phyloP scores from a whole-genome alignment of 139 green algal species.

The Asterochloris sp. region DNA sequence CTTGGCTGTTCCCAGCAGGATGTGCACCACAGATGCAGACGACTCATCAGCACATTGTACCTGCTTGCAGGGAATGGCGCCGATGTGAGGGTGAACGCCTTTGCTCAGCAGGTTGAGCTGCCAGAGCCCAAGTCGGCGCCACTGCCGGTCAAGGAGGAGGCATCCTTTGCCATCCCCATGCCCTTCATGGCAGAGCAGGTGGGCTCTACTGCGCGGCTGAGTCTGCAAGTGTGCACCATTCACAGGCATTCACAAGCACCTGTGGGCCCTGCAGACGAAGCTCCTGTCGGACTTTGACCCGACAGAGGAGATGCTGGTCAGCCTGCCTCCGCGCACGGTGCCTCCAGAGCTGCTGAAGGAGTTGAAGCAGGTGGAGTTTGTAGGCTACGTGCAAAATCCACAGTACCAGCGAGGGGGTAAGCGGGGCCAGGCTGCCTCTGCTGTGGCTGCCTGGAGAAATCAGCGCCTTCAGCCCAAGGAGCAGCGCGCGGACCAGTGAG shows the following conservation, averaged over 20 bases:
- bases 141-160: conserved; percentile 22
- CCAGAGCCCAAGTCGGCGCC: not conserved
- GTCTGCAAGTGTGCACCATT: not conserved
- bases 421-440: conserved; percentile 31
- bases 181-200: not conserved
- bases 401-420: conserved; percentile 47
- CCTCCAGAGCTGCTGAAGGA: conserved; percentile 48
- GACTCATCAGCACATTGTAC: too few species aligned
- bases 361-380: conserved; percentile 74
- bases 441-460: conserved; percentile 49
- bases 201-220: not conserved
- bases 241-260: not conserved
- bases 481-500: too few species aligned
- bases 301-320: conserved; percentile 33
- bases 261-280: conserved; percentile 9
- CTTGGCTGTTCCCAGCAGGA: too few species aligned
- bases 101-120: conserved; percentile 13
- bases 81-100: conserved; percentile 23
- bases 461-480: conserved; percentile 37
- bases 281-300: conserved; percentile 58
- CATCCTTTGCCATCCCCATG: conserved; percentile 25
- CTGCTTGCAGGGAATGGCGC: not conserved
- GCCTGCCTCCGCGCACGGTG: conserved; percentile 60
- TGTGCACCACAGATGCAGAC: too few species aligned
- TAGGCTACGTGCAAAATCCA: conserved; percentile 81